Evolutionary conservation across 257 asterid genomes (phyloP).

Genomic region (Mitragyna speciosa): DNA sequence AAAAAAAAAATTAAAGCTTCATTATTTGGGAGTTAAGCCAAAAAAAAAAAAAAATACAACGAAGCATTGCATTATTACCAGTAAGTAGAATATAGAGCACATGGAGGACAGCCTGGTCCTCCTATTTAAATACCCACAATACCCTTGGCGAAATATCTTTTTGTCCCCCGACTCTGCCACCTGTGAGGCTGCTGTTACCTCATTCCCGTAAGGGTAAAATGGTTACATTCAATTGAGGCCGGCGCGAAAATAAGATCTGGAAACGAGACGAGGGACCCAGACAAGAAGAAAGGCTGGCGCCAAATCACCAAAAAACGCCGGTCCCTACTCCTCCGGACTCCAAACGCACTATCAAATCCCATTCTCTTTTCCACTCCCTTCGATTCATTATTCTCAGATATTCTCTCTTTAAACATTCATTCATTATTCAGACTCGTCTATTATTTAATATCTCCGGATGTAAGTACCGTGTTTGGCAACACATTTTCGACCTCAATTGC

Average conservation of each 20-base stretch:
- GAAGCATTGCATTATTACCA: neutral
- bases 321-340: conserved; percentile 32
- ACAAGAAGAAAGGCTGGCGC: conserved; percentile 28
- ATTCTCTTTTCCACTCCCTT: neutral
- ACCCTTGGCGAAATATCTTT: neutral
- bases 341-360: conserved; percentile 38
- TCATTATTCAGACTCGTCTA: no score
- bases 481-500: no score
- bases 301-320: conserved; percentile 26
- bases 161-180: neutral
- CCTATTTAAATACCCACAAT: neutral
- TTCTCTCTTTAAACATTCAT: neutral
- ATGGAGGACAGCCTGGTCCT: conserved; percentile 14
- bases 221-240: neutral
- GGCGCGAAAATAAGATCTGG: conserved; percentile 14
- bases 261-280: conserved; percentile 26
- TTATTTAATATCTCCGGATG: no score
- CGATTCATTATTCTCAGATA: neutral
- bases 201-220: neutral
- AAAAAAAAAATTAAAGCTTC: no score
- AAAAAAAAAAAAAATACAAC: neutral
- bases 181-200: no score
- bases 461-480: no score
- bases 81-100: neutral
- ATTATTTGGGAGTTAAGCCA: no score